Evolutionary conservation across 2,329 filamentous ascomycete genomes (phyloP), one percentile per base, ranked within the genome.

Genomic region (Ploettnerulaceae sp.): DNA sequence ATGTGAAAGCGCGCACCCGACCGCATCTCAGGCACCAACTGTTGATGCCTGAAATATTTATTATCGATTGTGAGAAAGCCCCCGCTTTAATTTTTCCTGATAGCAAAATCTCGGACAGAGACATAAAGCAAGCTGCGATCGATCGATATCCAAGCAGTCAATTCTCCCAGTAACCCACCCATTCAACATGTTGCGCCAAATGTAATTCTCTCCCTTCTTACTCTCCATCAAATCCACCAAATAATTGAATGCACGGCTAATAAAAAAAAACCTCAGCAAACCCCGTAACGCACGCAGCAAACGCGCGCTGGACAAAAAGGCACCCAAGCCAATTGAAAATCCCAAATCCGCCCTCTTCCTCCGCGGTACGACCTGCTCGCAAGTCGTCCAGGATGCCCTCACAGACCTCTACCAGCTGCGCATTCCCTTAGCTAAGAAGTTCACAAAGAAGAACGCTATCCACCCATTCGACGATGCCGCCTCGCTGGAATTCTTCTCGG

Each of bases 401-500:
- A 84, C 81, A 57, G 93, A 96, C 61, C 78, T 98, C 47, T 80
- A 89, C 68, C 79, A 87, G 38, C 75, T 98, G 63, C 90, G 91
- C 60, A 82, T 86, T 62, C 89, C 90, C 2, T 76, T 91, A 52
- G 83, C 84, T 55, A 84, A 94, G 68, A 89, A 90, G 58, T 95
- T 98, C 72, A 87, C 82, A 69, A 98, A 97, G 78, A 97, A 97
- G 74, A 98, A 98, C 69, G 76, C 82, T 58, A 85, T 95, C 60
- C 89, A 93, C 68, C 93, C 93, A 2, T 98, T 98, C 68, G 91
- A 96, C 67, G 89, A 94, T 66, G 72, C 86, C 54, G 75, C 84
- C 21, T 91, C 86, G 43, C 78, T 97, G 57, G 89, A 96, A 69
- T 98, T 98, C 73, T 90, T 98, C 73, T 84, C 85, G 53, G 83